Percentiles rank a stretch among this genome's conserved stretches.
Conservation (phyloP, 257 asterid genomes). For the Lycium ferocissimum region DNA sequence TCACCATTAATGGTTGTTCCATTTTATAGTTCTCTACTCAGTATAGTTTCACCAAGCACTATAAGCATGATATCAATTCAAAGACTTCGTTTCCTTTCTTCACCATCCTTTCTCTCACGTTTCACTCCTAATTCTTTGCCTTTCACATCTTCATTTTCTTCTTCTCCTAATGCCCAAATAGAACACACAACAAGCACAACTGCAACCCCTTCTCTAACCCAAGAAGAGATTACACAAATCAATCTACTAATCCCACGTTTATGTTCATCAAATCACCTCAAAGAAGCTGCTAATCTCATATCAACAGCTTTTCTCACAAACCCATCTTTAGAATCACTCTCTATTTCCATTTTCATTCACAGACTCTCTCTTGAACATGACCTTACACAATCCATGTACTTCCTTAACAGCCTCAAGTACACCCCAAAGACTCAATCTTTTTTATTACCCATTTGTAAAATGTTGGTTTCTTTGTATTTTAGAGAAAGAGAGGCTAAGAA, state of each 20-base stretch:
- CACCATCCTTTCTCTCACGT: conserved; percentile 31
- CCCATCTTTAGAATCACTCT: conserved; percentile 52
- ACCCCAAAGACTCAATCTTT: conserved; percentile 35
- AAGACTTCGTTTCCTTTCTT: conserved; percentile 41
- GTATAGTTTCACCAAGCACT: not conserved
- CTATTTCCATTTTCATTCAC: conserved; percentile 47
- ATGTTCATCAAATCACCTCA: conserved; percentile 56
- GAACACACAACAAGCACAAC: not conserved
- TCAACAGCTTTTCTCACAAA: conserved; percentile 55
- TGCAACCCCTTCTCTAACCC: conserved; percentile 36
- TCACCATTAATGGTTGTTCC: conserved; percentile 5
- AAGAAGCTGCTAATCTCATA: conserved; percentile 55
- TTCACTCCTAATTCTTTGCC: conserved; percentile 18
- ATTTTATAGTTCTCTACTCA: not conserved
- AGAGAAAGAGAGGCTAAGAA: conserved; percentile 39
- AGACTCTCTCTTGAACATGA: conserved; percentile 54
- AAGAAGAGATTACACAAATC: conserved; percentile 52
- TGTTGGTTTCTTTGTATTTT: conserved; percentile 47
- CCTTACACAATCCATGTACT: conserved; percentile 59
- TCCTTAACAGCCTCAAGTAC: conserved; percentile 61
- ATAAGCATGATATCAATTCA: conserved; percentile 31
- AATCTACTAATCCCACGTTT: conserved; percentile 60
- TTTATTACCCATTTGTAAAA: conserved; percentile 42
- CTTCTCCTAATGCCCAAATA: not conserved
- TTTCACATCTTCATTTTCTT: conserved; percentile 22